phyloP scores from a whole-genome alignment of 179 eudicot species.

The Spergularia azorica region DNA sequence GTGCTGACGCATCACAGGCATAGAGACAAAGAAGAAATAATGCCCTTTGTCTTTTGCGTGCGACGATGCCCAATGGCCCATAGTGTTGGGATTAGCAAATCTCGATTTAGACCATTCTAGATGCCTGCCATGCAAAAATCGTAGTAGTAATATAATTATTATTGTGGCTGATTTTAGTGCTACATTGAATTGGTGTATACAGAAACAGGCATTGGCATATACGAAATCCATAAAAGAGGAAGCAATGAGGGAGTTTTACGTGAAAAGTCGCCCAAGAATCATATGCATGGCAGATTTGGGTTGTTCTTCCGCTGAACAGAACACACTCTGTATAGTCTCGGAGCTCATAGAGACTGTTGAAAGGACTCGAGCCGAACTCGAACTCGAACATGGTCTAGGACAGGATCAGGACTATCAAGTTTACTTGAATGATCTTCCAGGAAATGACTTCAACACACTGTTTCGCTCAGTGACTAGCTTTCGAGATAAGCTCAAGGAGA shows the following conservation, averaged over 20 bases:
- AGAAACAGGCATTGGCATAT: background rate
- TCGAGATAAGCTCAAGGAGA: background rate
- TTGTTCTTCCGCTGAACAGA: constrained; percentile 11
- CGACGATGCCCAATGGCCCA: too few species aligned
- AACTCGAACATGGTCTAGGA: background rate
- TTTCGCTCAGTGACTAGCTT: constrained; percentile 40
- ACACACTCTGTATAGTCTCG: constrained; percentile 18
- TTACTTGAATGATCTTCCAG: constrained; percentile 42
- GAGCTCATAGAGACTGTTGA: constrained; percentile 29
- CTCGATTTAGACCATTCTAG: too few species aligned
- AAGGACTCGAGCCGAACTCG: background rate
- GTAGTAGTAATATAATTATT: too few species aligned
- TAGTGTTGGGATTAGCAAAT: too few species aligned
- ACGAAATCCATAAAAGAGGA: constrained; percentile 7
- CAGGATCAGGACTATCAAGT: constrained; percentile 27
- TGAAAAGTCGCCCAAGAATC: background rate
- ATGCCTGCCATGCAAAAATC: too few species aligned
- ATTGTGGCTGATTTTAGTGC: too few species aligned
- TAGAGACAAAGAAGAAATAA: too few species aligned
- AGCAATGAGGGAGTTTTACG: constrained; percentile 11
- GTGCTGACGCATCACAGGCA: too few species aligned
- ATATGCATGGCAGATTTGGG: constrained; percentile 24
- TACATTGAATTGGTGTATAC: background rate
- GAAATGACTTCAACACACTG: constrained; percentile 53
- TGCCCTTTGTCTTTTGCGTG: too few species aligned